Evolutionary conservation across 2,329 filamentous ascomycete species (phyloP).

Genomic region (Proliferodiscus dingleyae): DNA sequence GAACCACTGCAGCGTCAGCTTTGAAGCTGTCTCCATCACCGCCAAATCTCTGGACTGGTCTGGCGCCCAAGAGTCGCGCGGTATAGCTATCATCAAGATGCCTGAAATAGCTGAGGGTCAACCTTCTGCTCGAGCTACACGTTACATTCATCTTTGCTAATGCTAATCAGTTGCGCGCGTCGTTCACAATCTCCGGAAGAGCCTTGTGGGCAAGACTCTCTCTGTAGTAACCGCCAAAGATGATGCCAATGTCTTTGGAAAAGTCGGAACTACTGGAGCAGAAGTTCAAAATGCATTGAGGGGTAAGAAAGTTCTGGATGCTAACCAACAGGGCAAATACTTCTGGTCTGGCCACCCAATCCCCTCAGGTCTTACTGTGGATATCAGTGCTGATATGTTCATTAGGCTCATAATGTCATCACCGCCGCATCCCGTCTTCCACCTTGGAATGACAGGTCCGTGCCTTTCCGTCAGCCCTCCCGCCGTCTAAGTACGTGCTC

Average conservation of each 20-base stretch:
- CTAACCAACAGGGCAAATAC: conserved; percentile 91
- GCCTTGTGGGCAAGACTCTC: conserved; percentile 81
- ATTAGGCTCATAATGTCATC: conserved; percentile 63
- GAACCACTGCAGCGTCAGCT: neutral
- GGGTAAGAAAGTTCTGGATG: conserved; percentile 65
- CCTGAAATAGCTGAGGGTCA: conserved; percentile 59
- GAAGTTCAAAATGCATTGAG: conserved; percentile 70
- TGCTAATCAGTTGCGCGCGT: conserved; percentile 67
- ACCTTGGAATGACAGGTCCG: conserved; percentile 68
- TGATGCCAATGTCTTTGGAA: conserved; percentile 84
- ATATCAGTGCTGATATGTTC: neutral
- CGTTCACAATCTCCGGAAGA: conserved; percentile 76
- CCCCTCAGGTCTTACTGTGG: neutral
- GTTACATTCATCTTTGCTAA: too few relatives aligned
- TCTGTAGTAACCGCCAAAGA: conserved; percentile 65
- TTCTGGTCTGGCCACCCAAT: conserved; percentile 60
- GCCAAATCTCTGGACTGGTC: too few relatives aligned
- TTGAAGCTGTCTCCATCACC: neutral
- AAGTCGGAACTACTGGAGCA: conserved; percentile 73
- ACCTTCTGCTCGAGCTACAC: conserved; percentile 1
- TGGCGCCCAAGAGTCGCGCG: neutral
- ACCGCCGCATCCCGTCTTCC: conserved; percentile 82
- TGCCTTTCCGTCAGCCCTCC: neutral
- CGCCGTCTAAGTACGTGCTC: conserved; percentile 7
- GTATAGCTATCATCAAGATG: conserved; percentile 36